Base-by-base conservation (phyloP, 169 alveolate genomes). In the Babesia gibsoni region DNA sequence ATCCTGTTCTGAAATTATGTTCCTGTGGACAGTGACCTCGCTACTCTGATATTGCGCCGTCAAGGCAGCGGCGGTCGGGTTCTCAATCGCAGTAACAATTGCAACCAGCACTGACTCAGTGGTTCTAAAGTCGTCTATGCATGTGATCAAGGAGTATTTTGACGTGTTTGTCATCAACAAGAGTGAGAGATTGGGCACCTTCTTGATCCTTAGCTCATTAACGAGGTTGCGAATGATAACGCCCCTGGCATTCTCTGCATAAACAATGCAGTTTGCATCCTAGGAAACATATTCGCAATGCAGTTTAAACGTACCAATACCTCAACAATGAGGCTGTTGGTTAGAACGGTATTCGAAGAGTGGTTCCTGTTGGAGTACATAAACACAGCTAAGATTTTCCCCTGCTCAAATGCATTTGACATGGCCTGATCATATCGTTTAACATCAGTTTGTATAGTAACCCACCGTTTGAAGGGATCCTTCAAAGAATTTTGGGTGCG, bases 401-500 rank as follows among this genome's bases (percentile, higher is more conserved):
- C 74, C 14, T 67, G 5, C 16, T 41, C 32, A 39, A 67, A 65
- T n/a, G 85, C 68, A 10, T 25, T 4, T 22, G 35, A 20, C 41
- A 35, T 18, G 27, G 74, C 85, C 85, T 77, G 3, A 3, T n/a
- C 3, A 29, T 30, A 3, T 4, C 0, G 25, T 18, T 67, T 18
- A 36, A 41, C 20, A 50, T n/a, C 30, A 22, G 23, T 1, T 4
- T 4, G 29, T 20, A 5, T 1, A 2, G 6, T 2, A 20, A 65
- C 81, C 23, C 29, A 77, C 85, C 63, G 61, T 54, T 52, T 77
- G 79, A 10, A 67, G 27, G 6, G 74, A 25, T 3, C 82, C 82
- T 23, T 42, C 57, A 57, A 59, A 77, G 61, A 77, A 63, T 29
- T 77, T 65, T 3, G 85, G 85, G 66, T 77, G 85, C 14, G 50